Conservation (phyloP, 768 basidiomycete species). For the Leccinum variicolor region DNA sequence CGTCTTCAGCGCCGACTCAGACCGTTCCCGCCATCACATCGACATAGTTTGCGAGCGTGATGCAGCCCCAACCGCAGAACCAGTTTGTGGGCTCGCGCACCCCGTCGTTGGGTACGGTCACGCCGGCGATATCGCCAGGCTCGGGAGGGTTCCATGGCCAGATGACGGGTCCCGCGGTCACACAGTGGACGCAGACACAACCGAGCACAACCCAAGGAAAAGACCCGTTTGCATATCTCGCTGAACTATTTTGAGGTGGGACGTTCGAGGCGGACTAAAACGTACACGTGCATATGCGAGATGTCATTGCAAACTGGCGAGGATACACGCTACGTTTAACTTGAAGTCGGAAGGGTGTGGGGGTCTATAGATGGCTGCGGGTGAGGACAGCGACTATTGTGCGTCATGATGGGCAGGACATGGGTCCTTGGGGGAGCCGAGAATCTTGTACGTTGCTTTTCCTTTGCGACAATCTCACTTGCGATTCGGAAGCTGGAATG, state of each 20-base stretch:
- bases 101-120: neutral
- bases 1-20: constrained; percentile 1
- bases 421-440: too few relatives aligned
- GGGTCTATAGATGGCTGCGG: too few relatives aligned
- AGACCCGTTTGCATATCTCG: constrained; percentile 84
- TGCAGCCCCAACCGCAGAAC: constrained; percentile 17
- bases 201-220: constrained; percentile 41
- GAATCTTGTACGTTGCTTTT: too few relatives aligned
- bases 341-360: neutral
- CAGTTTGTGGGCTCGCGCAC: constrained; percentile 6
- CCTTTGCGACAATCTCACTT: too few relatives aligned
- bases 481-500: too few relatives aligned
- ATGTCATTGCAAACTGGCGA: neutral
- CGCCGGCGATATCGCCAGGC: too few relatives aligned
- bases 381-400: too few relatives aligned
- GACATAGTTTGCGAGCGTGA: constrained; percentile 11
- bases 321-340: constrained; percentile 3
- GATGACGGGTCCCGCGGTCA: constrained; percentile 1
- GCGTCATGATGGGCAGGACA: too few relatives aligned
- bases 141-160: constrained; percentile 4
- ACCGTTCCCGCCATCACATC: neutral
- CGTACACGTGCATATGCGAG: neutral
- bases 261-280: neutral
- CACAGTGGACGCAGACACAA: constrained; percentile 22
- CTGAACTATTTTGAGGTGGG: constrained; percentile 56